Base-by-base conservation (phyloP, 1,139 yeast genomes). In the Yamadazyma friedrichii region DNA sequence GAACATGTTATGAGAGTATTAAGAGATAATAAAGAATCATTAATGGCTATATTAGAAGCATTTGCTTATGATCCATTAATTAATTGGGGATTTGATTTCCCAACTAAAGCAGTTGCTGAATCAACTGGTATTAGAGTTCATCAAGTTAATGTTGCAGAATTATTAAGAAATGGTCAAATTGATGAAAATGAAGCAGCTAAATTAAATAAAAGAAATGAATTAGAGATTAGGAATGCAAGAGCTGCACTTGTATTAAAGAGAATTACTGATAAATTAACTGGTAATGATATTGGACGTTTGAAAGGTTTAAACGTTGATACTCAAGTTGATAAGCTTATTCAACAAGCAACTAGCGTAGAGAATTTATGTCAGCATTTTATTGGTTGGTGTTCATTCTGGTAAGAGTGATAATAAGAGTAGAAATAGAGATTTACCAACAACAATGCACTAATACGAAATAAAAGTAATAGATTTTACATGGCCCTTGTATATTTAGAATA, bases 11-110 rank as follows among this genome's bases (percentile, higher is more conserved):
- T 94, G 98, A 76, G 94, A 48, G 94, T 94, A 3, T 70, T 94
- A 45, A 74, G 99, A 48, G 95, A 84, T 50, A 94, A 93, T 62
- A 88, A 88, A 52, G 99, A 94, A 59, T 93, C 98, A 0, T 75
- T 94, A 56, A 88, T 94, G 95, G 99, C 99, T 0, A 91, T 94
- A 44, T 76, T 94, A 54, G 98, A 94, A 65, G 98, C 98, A 0
- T 94, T 94, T 73, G 98, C 98, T 0, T 89, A 91, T 56, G 99
- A 94, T 73, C 99, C 99, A 2, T 79, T 94, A 65, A 94, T 94
- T 56, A 91, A 91, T 56, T 94, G 99, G 99, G 98, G 98, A 1
- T 91, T 93, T 57, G 98, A 91, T 56, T 78, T 88, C 62, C 96
- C 97, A 6, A 78, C 91, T 2, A 83, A 82, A 50, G 83, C 87